Percentiles rank a stretch among this genome's conserved stretches.
These are phyloP conservation scores for Ordospora colligata DNA, from an alignment of 371 early-diverging fungal genomes.

Conservation along the genomic window DNA sequence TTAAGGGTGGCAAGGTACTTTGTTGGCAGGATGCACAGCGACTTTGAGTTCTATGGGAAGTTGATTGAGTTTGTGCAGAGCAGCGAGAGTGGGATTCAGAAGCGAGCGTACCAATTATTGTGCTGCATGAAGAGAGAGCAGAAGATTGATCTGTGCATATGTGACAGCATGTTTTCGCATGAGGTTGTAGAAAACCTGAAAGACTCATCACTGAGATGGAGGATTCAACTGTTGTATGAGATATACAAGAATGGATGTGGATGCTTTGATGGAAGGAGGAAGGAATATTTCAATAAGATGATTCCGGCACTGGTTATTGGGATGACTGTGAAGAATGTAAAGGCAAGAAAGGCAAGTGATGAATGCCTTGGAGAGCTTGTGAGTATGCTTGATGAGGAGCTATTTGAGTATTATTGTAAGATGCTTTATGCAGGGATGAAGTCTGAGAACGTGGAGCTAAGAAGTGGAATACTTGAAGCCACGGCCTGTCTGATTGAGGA, in stretches of 20 bases:
- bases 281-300: background rate
- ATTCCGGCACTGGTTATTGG: background rate
- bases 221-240: background rate
- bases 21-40: background rate
- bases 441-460: background rate
- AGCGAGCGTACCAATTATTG: slow-evolving; percentile 12
- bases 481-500: background rate
- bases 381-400: background rate
- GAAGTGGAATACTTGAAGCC: slow-evolving; percentile 1
- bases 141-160: slow-evolving; percentile 23
- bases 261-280: background rate
- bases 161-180: background rate
- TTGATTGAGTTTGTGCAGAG: background rate
- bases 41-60: slow-evolving; percentile 19
- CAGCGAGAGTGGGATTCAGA: background rate
- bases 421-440: background rate
- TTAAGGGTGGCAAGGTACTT: slow-evolving; percentile 12
- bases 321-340: slow-evolving; percentile 4
- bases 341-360: background rate
- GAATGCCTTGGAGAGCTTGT: background rate
- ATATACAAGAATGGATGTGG: background rate
- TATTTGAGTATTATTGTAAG: background rate
- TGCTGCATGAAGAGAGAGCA: slow-evolving; percentile 11
- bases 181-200: background rate
- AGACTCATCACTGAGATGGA: background rate